These are phyloP conservation scores for Oropetium thomaeum DNA, from an alignment of 176 grass and related monocot genomes.

Conservation along the genomic window DNA sequence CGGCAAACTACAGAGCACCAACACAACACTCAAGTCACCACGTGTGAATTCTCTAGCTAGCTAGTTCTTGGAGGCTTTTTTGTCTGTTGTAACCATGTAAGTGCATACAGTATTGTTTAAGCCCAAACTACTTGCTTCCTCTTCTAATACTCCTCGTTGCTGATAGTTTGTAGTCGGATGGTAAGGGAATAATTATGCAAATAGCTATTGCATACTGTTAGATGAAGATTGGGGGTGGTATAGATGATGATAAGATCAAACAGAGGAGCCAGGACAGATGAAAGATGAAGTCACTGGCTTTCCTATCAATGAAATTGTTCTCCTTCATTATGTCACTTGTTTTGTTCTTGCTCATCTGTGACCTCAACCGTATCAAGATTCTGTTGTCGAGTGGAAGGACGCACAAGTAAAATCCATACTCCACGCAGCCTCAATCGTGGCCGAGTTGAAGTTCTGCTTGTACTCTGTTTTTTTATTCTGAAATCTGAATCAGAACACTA, in stretches of 20 bases:
- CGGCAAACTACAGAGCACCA: conserved; percentile 13
- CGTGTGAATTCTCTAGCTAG: conserved; percentile 49
- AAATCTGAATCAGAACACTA: not conserved
- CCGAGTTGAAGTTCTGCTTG: not conserved
- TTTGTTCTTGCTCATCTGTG: conserved; percentile 40
- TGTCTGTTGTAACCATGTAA: conserved; percentile 40
- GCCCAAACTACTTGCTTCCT: conserved; percentile 17
- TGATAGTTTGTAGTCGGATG: conserved; percentile 31
- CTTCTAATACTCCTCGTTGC: conserved; percentile 13
- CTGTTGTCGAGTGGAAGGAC: not conserved
- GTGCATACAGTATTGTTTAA: conserved; percentile 34
- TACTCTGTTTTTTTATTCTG: not conserved
- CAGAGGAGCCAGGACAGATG: conserved; percentile 47
- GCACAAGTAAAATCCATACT: not conserved
- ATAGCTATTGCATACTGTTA: conserved; percentile 33
- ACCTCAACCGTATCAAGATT: conserved; percentile 28
- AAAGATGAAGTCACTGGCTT: conserved; percentile 66
- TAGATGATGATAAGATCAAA: conserved; percentile 50
- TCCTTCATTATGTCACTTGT: conserved; percentile 28
- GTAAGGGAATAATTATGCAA: conserved; percentile 44
- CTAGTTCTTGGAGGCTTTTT: conserved; percentile 40
- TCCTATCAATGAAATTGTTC: conserved; percentile 36
- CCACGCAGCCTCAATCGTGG: not conserved
- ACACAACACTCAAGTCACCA: conserved; percentile 22
- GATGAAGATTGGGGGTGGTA: conserved; percentile 51